These are phyloP conservation scores for Rickenella mellea DNA, from an alignment of 768 basidiomycete genomes.

Conservation along the genomic window DNA sequence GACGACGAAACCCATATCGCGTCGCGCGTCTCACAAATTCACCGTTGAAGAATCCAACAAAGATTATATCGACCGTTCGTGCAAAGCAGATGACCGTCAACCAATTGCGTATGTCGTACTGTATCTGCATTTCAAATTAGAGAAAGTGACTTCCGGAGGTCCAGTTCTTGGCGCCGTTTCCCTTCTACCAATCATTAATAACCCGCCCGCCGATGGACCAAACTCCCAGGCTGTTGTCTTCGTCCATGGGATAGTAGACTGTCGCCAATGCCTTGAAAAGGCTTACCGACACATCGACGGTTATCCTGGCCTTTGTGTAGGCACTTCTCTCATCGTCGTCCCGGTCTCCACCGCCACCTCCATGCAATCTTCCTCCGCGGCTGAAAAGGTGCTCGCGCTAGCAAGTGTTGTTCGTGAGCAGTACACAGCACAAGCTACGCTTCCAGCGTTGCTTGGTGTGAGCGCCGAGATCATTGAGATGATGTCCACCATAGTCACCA, in stretches of 20 bases:
- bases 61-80: slow-evolving; percentile 3
- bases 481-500: slow-evolving; percentile 2
- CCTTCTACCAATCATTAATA: slow-evolving; percentile 10
- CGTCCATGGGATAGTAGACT: slow-evolving; percentile 12
- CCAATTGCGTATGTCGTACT: too few relatives aligned
- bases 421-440: slow-evolving; percentile 8
- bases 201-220: slow-evolving; percentile 9
- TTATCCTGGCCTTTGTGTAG: slow-evolving; percentile 15
- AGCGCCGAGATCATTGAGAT: slow-evolving; percentile 9
- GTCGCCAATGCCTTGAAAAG: slow-evolving; percentile 9
- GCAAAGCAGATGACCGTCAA: neutral
- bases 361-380: slow-evolving; percentile 1
- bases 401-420: slow-evolving; percentile 4
- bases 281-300: slow-evolving; percentile 13
- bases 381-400: slow-evolving; percentile 1
- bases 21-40: slow-evolving; percentile 8
- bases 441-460: slow-evolving; percentile 9
- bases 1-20: too few relatives aligned
- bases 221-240: slow-evolving; percentile 4
- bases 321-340: slow-evolving; percentile 6
- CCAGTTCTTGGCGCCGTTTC: slow-evolving; percentile 16
- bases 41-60: slow-evolving; percentile 7
- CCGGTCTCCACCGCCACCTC: slow-evolving; percentile 13
- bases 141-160: too few relatives aligned
- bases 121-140: too few relatives aligned